Evolutionary conservation across 331 rosid genomes (phyloP).

Genomic region (Rosa hybrid): DNA sequence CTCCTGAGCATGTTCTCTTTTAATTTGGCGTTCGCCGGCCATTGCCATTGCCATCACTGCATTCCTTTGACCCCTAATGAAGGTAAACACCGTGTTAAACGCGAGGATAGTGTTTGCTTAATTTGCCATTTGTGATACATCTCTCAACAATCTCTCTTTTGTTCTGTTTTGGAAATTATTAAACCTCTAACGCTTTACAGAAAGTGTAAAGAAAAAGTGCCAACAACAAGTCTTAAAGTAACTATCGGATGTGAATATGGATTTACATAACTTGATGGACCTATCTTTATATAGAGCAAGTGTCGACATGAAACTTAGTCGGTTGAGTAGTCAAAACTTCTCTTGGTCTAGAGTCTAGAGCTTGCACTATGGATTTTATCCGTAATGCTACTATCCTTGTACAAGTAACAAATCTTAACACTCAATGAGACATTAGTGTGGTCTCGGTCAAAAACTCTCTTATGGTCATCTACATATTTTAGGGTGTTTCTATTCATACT

Average conservation of each 20-base stretch:
- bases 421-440: background rate
- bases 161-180: constrained; percentile 9
- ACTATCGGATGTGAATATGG: background rate
- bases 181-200: background rate
- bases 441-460: background rate
- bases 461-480: background rate
- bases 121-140: background rate
- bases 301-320: background rate
- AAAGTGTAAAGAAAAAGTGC: background rate
- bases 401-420: background rate
- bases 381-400: background rate
- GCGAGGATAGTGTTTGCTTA: background rate
- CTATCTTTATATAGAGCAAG: background rate
- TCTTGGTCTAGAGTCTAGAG: background rate
- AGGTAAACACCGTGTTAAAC: background rate
- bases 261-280: background rate
- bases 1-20: background rate
- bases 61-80: constrained; percentile 10
- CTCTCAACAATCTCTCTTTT: constrained; percentile 3
- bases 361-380: background rate
- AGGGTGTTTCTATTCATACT: no score
- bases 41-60: background rate
- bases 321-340: background rate
- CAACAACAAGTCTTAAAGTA: background rate
- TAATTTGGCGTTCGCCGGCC: no score